Base-by-base conservation (phyloP, 2,329 filamentous ascomycete species). In the Xylariaceae sp. region DNA sequence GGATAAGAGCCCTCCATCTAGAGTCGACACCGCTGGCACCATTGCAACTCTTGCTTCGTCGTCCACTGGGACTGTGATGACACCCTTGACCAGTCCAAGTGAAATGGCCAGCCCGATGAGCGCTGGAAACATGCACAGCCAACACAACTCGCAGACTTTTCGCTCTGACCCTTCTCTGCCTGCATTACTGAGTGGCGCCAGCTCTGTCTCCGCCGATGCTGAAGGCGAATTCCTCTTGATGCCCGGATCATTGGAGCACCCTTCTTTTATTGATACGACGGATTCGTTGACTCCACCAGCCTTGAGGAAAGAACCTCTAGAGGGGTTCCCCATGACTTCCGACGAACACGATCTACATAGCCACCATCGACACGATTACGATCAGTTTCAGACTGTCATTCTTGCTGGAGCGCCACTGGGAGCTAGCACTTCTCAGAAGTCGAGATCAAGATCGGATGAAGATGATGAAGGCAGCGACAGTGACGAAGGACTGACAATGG, bases 91-190 rank as follows among this genome's bases (percentile, higher is more conserved):
- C 1, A 82, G 77, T 59, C 79, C 79, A 0, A 80, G 79, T 60
- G 79, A 81, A 48, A 68, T 75, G 1, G 70, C 74, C 5, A 80
- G 78, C 54, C 78, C 80, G 5, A 67, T 77, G 5, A 75, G 72
- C 17, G 68, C 71, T 2, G 52, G 68, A 47, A 71, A 71, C 41
- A 54, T 63, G 11, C 65, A 65, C 6, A 66, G 71, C 5, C 68
- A 68, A 18, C 73, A 73, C 54, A 71, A 69, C n/a, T 72, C 75
- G 3, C 71, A 75, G 9, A 77, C 79, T 2, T 85, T 84, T 64
- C 81, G 80, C 50, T 86, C 83, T 3, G 83, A 86, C 47, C 83
- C 82, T 0, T 87, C 83, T 5, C 68, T 87, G 2, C 83, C 83
- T 11, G 82, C 83, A 6, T 70, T 86, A 7, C 72, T 86, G 11